A percentile compares a stretch with the other conserved stretches of the same genome.
Conservation (phyloP, 1,284 basidiomycete species). For the Cystobasidium sp. region DNA sequence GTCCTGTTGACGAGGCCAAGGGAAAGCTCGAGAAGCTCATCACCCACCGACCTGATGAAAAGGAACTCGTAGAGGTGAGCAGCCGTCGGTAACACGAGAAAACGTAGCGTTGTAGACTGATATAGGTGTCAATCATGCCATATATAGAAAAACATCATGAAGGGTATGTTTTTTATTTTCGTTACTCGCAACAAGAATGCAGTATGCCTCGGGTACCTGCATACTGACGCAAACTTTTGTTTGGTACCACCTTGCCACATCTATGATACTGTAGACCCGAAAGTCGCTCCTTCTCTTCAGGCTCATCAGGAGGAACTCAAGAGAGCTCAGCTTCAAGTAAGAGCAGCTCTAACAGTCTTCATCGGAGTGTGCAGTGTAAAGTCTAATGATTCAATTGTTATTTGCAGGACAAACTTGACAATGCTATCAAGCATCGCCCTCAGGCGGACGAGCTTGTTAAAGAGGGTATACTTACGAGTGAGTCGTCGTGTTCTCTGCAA, state of each 20-base stretch:
- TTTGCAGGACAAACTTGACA: conserved; percentile 69
- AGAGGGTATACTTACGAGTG: conserved; percentile 70
- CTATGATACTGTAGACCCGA: conserved; percentile 62
- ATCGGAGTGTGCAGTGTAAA: not conserved
- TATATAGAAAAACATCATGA: conserved; percentile 70
- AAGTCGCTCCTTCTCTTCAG: conserved; percentile 71
- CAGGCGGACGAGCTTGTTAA: conserved; percentile 71
- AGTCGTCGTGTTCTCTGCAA: conserved; percentile 29
- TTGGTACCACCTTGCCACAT: not conserved
- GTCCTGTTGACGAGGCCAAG: conserved; percentile 50
- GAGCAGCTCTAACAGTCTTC: conserved; percentile 17
- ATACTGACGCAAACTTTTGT: not conserved
- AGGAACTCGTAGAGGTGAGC: conserved; percentile 65
- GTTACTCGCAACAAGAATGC: too few relatives aligned
- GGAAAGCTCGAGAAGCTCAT: conserved; percentile 67
- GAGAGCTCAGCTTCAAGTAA: conserved; percentile 69
- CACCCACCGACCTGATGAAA: conserved; percentile 65
- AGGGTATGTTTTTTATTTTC: too few relatives aligned
- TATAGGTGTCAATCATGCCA: not conserved
- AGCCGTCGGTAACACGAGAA: not conserved
- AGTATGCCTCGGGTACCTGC: too few relatives aligned
- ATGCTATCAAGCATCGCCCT: conserved; percentile 68
- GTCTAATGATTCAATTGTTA: not conserved
- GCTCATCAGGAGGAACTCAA: conserved; percentile 70
- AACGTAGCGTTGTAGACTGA: not conserved